Percentiles rank a stretch among this genome's conserved stretches.
These are phyloP conservation scores for Acmispon strigosus DNA, from an alignment of 306 rosid species.

Conservation along the genomic window DNA sequence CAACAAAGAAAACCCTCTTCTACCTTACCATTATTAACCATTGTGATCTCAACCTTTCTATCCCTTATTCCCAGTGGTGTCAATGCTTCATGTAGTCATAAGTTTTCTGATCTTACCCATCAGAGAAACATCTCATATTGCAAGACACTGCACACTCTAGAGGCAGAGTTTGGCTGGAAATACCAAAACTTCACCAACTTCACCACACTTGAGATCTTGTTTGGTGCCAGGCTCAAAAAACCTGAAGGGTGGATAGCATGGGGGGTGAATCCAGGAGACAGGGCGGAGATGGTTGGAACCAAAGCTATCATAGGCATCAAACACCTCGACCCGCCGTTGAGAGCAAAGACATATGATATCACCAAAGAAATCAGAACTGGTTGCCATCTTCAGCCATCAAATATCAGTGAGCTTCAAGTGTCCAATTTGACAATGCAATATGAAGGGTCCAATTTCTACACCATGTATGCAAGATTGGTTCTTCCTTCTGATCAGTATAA, in stretches of 20 bases:
- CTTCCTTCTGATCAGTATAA: slow-evolving; percentile 23
- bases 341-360: slow-evolving; percentile 26
- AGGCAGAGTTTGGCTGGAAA: slow-evolving; percentile 62
- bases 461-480: slow-evolving; percentile 30
- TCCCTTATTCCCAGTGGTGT: neutral
- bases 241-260: slow-evolving; percentile 58
- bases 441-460: neutral
- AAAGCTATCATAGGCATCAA: slow-evolving; percentile 56
- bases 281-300: slow-evolving; percentile 66
- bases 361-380: slow-evolving; percentile 38
- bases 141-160: slow-evolving; percentile 47
- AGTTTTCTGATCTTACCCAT: neutral
- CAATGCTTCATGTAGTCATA: neutral
- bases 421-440: neutral
- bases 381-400: slow-evolving; percentile 32
- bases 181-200: neutral
- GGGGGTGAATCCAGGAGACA: slow-evolving; percentile 63
- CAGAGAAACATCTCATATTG: slow-evolving; percentile 20
- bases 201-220: slow-evolving; percentile 23
- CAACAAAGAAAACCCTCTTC: slow-evolving; percentile 10
- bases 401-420: neutral
- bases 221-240: slow-evolving; percentile 11
- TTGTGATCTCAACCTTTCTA: slow-evolving; percentile 9
- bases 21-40: neutral
- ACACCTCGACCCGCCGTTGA: neutral